These are phyloP conservation scores for Backusella sp. DNA, from an alignment of 192 early-diverging fungal species.

Conservation along the genomic window DNA sequence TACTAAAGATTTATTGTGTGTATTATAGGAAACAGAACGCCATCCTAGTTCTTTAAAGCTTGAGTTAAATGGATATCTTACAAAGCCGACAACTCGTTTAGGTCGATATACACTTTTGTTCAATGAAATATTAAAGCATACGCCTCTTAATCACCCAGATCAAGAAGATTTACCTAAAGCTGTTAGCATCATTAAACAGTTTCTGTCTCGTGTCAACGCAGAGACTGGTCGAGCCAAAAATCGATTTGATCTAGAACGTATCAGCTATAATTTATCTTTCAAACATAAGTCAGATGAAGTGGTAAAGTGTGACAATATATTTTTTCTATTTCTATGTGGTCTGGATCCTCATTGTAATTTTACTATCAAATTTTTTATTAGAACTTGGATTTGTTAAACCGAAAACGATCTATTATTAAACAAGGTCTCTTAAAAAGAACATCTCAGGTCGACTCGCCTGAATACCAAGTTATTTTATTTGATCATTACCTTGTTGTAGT, in stretches of 20 bases:
- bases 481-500: constrained; percentile 86
- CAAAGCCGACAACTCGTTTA: constrained; percentile 83
- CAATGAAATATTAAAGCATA: constrained; percentile 76
- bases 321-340: background rate
- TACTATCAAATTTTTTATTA: constrained; percentile 42
- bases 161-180: constrained; percentile 67
- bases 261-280: constrained; percentile 69
- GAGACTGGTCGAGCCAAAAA: constrained; percentile 91
- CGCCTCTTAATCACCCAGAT: constrained; percentile 79
- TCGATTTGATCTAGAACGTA: constrained; percentile 71
- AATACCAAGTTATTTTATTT: constrained; percentile 80
- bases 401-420: constrained; percentile 69
- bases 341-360: background rate
- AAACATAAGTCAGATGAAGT: constrained; percentile 38
- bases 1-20: background rate
- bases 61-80: constrained; percentile 83
- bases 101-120: constrained; percentile 86
- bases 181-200: constrained; percentile 66
- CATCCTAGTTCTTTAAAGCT: constrained; percentile 77
- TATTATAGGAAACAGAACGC: constrained; percentile 64
- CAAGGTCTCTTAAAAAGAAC: constrained; percentile 75
- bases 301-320: constrained; percentile 16
- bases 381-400: constrained; percentile 75
- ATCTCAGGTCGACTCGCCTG: constrained; percentile 53
- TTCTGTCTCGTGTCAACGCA: constrained; percentile 80